Conservation (phyloP, 805 yeast genomes). For the Candida silvatica region DNA sequence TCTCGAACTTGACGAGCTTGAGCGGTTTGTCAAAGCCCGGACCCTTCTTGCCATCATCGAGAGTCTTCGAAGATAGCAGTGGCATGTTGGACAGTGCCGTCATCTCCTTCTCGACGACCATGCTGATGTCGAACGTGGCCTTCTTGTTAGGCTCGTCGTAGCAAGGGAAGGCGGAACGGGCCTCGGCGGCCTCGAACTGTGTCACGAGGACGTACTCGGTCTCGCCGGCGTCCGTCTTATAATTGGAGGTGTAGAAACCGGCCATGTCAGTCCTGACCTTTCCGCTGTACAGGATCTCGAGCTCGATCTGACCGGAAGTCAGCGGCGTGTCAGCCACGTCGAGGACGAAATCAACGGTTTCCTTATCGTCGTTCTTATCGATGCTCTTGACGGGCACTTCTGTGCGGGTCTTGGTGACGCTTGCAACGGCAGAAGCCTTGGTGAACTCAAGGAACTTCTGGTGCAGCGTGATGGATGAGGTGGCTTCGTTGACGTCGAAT, state of each 20-base stretch:
- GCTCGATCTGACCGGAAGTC: conserved; percentile 20
- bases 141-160: conserved; percentile 48
- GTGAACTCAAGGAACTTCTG: conserved; percentile 32
- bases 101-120: conserved; percentile 25
- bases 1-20: conserved; percentile 29
- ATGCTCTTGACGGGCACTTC: conserved; percentile 12
- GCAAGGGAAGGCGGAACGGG: conserved; percentile 51
- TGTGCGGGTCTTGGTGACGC: conserved; percentile 20
- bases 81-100: conserved; percentile 43
- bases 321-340: conserved; percentile 21
- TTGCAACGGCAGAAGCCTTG: conserved; percentile 13
- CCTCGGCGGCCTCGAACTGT: conserved; percentile 53
- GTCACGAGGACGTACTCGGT: conserved; percentile 37
- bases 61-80: conserved; percentile 11
- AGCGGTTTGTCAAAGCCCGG: conserved; percentile 5
- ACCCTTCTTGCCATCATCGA: conserved; percentile 15
- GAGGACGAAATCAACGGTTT: conserved; percentile 56
- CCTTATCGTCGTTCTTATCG: conserved; percentile 33
- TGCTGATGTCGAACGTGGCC: conserved; percentile 44
- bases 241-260: conserved; percentile 44
- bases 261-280: conserved; percentile 47
- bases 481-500: conserved; percentile 32
- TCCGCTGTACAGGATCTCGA: conserved; percentile 31
- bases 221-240: conserved; percentile 27
- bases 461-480: conserved; percentile 39